Conservation (phyloP, 257 asterid species). For the Prunella vulgaris region DNA sequence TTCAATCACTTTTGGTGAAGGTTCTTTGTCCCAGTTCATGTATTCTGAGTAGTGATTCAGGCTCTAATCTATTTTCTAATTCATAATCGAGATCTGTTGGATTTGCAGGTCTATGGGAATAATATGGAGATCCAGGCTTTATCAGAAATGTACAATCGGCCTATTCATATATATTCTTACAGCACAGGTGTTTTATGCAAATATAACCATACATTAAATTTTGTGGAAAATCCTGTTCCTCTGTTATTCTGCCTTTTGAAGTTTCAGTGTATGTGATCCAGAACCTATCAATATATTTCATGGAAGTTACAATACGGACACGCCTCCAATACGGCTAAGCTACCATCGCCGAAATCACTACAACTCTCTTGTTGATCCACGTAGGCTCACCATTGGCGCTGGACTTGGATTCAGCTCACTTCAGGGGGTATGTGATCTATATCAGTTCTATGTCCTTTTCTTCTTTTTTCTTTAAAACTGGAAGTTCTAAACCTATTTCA, state of each 20-base stretch:
- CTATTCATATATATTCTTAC: constrained; percentile 92
- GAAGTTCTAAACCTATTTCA: not conserved
- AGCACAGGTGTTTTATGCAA: constrained; percentile 62
- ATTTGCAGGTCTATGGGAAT: constrained; percentile 82
- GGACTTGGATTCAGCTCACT: constrained; percentile 93
- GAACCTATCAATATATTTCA: constrained; percentile 96
- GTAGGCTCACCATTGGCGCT: constrained; percentile 72
- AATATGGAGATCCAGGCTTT: constrained; percentile 93
- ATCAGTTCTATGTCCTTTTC: not conserved
- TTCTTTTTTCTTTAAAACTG: too few species aligned
- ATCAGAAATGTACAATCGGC: constrained; percentile 96
- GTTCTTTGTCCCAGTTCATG: not conserved
- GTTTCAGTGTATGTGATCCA: constrained; percentile 23
- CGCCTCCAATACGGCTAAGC: constrained; percentile 89
- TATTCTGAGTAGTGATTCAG: not conserved
- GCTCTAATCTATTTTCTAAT: not conserved
- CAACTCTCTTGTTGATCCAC: constrained; percentile 96
- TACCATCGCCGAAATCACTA: constrained; percentile 96
- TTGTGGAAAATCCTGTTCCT: not conserved
- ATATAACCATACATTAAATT: constrained; percentile 10
- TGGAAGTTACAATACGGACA: constrained; percentile 83
- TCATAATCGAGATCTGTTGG: not conserved
- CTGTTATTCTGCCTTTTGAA: constrained; percentile 17
- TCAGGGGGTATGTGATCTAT: constrained; percentile 65
- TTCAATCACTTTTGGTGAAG: not conserved